Percentiles rank a stretch among this genome's conserved stretches.
phyloP scores from a whole-genome alignment of 495 filamentous ascomycete species.

The Cercophora samala region DNA sequence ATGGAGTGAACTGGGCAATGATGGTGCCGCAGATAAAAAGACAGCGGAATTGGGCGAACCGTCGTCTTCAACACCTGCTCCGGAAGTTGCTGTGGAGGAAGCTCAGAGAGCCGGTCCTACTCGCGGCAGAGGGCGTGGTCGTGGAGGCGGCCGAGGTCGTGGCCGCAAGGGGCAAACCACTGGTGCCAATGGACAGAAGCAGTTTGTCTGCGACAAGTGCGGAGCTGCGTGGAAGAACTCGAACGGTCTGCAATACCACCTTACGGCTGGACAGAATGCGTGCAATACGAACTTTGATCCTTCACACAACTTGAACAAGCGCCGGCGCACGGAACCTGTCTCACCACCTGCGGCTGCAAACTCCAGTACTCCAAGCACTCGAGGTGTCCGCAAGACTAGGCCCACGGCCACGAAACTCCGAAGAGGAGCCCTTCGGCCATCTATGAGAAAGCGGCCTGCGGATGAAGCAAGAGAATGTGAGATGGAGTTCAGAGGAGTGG shows the following conservation, averaged over 20 bases:
- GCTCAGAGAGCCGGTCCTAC: not conserved
- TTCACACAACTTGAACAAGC: slow-evolving; percentile 22
- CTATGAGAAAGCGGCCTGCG: not conserved
- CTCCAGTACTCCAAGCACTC: slow-evolving; percentile 39
- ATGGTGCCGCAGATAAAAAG: not conserved
- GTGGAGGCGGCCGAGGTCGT: slow-evolving; percentile 21
- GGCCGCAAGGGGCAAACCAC: slow-evolving; percentile 20
- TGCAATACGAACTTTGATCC: slow-evolving; percentile 52
- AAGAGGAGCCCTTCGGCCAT: not conserved
- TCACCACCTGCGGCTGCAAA: slow-evolving; percentile 25
- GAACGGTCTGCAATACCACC: slow-evolving; percentile 52
- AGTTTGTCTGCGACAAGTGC: slow-evolving; percentile 46
- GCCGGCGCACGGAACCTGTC: slow-evolving; percentile 25
- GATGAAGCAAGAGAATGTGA: not conserved
- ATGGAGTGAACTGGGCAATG: not conserved
- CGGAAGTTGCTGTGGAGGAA: not conserved
- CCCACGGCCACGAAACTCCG: slow-evolving; percentile 10
- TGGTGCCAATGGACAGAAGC: slow-evolving; percentile 21
- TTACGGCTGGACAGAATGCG: slow-evolving; percentile 42
- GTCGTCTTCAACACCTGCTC: not conserved
- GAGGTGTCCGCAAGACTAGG: slow-evolving; percentile 22
- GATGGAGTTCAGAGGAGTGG: not conserved
- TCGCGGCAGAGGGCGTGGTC: slow-evolving; percentile 23
- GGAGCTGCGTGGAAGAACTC: slow-evolving; percentile 51
- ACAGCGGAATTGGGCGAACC: not conserved